Base-by-base conservation (phyloP, 1,139 yeast genomes). In the Citeromyces hawaiiensis region DNA sequence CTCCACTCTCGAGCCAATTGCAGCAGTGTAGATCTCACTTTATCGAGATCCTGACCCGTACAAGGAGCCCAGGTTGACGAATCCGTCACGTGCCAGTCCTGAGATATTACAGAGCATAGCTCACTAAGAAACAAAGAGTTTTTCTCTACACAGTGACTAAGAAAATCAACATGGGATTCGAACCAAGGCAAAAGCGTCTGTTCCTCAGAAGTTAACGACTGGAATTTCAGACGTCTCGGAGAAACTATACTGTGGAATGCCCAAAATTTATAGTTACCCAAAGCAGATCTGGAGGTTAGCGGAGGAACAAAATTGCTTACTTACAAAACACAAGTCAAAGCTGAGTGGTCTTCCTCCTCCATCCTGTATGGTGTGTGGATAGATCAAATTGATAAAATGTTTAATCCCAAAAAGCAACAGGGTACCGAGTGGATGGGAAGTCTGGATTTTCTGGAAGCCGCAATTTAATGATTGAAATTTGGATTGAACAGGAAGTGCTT, bases 1-100 rank as follows among this genome's bases (percentile, higher is more conserved):
- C 85, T 70, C 95, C 95, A 86, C 54, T 86, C 96, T 40, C 95
- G 57, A 3, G 70, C 64, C 9, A 80, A 52, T 50, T 85, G 95
- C 34, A 76, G 61, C 44, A 86, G 53, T 1, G 81, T 64, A 2
- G 80, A 66, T 32, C 75, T 55, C 1, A 80, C 82, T 52, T 81
- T 80, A 40, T 76, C 83, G 44, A 65, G 66, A 44, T 80, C 85
- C 4, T 57, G 47, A 13, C 50, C 45, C 2, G 63, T 55, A 14
- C 75, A 64, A 1, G 56, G 55, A 5, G 59, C 54, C 86, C 86
- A 79, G 2, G 48, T 47, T 1, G 70, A 67, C 40, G 62, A 60
- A 4, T 46, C 45, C 0, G 54, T 35, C 1, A 70, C 70, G 0
- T 76, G 81, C 81, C 85, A 79, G 39, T 63, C 67, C 2, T 47